Base-by-base conservation (phyloP, 225 moss, liverwort and hornwort species). In the Climacium dendroides region DNA sequence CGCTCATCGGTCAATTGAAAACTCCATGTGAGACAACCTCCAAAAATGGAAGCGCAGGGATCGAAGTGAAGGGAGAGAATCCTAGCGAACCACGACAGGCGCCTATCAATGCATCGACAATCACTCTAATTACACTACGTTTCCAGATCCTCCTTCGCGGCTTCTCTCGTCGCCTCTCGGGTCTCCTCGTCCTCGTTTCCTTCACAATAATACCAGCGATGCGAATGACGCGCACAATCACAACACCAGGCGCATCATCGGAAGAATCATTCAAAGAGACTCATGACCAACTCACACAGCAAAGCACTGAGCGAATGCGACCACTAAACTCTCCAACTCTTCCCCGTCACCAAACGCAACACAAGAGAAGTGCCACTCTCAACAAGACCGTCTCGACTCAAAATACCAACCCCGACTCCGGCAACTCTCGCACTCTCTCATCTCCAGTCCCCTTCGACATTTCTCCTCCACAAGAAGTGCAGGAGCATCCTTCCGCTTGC, bases 231-330 rank as follows among this genome's bases (percentile, higher is more conserved):
- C 79, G 32, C 89, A 57, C 74, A 79, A 78, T 90, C 84, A 89
- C 81, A 86, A 45, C 71, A 64, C 57, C 90, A 74, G 60, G 67
- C 85, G 79, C 85, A 71, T 15, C 80, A 88, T 85, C 80, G 72
- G 87, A 85, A 77, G 90, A 87, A 87, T 85, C 85, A 85, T 84
- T 88, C 87, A 86, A 87, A 84, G 85, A 85, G 78, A 89, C 90
- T 39, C 88, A 47, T 45, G 45, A 82, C 78, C 24, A 88, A 70
- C 78, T 28, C 75, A 52, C 19, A 65, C 57, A 58, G 80, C 75
- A 66, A 34, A 79, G 19, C 35, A 45, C 61, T 61, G 34, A 82
- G 86, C 54, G 75, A 89, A 87, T 86, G 79, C 72, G 60, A 63
- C 55, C 73, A 65, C 85, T 71, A 45, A 83, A 57, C 78, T 47